phyloP scores from a whole-genome alignment of 306 rosid species.

The Vigna reflexopilosa region DNA sequence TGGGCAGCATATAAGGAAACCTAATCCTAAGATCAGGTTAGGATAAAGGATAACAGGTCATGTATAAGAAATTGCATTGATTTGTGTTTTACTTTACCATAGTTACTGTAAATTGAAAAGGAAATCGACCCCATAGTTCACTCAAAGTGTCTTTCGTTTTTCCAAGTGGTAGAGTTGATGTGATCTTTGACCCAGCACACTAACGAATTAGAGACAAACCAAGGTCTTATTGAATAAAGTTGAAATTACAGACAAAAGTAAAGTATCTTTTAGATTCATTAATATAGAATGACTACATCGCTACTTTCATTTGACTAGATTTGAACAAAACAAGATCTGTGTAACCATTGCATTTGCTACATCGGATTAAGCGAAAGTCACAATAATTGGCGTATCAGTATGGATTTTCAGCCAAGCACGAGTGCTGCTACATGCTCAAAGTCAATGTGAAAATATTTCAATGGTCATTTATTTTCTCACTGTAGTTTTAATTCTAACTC shows the following conservation, averaged over 20 bases:
- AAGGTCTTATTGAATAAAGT: slow-evolving; percentile 35
- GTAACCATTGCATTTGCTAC: slow-evolving; percentile 36
- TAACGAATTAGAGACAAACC: slow-evolving; percentile 43
- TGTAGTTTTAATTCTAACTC: background rate
- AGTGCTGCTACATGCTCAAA: slow-evolving; percentile 31
- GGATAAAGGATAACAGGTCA: slow-evolving; percentile 21
- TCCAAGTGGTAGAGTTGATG: slow-evolving; percentile 44
- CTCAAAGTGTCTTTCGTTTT: slow-evolving; percentile 40
- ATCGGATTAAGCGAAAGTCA: slow-evolving; percentile 37
- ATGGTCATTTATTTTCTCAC: slow-evolving; percentile 13
- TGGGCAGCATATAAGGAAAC: background rate
- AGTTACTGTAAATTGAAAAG: slow-evolving; percentile 37
- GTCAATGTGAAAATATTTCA: slow-evolving; percentile 39
- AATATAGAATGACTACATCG: slow-evolving; percentile 16
- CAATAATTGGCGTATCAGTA: slow-evolving; percentile 42
- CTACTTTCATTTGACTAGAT: slow-evolving; percentile 39
- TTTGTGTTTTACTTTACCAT: slow-evolving; percentile 33
- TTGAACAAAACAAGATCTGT: slow-evolving; percentile 31
- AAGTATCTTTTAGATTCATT: slow-evolving; percentile 53
- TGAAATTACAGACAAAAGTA: slow-evolving; percentile 36
- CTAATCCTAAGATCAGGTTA: slow-evolving; percentile 3
- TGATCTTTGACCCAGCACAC: slow-evolving; percentile 54
- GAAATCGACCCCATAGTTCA: slow-evolving; percentile 35
- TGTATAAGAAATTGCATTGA: background rate
- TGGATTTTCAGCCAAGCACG: slow-evolving; percentile 38